A percentile compares a stretch with the other conserved stretches of the same genome.
phyloP scores from a whole-genome alignment of 805 yeast genomes.

The Saccharomycopsis fodiens region DNA sequence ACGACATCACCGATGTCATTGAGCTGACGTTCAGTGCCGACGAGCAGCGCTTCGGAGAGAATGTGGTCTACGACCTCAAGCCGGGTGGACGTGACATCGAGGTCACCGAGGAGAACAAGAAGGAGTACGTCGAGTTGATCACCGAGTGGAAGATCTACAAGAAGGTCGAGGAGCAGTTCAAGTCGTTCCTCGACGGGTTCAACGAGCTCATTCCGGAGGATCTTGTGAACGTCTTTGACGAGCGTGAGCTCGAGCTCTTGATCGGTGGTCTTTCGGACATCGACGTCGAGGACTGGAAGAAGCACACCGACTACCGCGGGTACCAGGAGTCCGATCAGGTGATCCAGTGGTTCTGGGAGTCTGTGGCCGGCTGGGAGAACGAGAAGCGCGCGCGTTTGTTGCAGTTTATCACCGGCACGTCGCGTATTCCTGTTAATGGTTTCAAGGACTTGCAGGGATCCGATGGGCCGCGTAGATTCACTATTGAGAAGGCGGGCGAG shows the following conservation, averaged over 20 bases:
- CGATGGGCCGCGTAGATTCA: conserved; percentile 98
- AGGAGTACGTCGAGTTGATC: conserved; percentile 88
- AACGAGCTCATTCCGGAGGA: conserved; percentile 97
- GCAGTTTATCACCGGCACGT: conserved; percentile 98
- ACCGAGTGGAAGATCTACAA: conserved; percentile 94
- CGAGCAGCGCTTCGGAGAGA: conserved; percentile 94
- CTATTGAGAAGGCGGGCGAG: conserved; percentile 98
- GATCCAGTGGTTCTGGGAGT: conserved; percentile 98
- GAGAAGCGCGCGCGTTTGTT: conserved; percentile 93
- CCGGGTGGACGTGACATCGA: conserved; percentile 82
- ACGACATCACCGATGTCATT: conserved; percentile 83
- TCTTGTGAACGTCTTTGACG: conserved; percentile 92
- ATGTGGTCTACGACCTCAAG: conserved; percentile 82
- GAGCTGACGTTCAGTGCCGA: conserved; percentile 84
- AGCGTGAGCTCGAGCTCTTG: conserved; percentile 90
- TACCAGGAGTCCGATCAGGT: conserved; percentile 95
- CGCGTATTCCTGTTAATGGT: conserved; percentile 98
- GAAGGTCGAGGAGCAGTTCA: conserved; percentile 92
- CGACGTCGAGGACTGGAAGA: conserved; percentile 98
- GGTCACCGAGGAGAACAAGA: conserved; percentile 91
- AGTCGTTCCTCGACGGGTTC: conserved; percentile 95
- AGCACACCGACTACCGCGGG: conserved; percentile 97
- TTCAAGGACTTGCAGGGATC: conserved; percentile 98
- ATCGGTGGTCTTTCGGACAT: conserved; percentile 98
- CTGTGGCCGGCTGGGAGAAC: conserved; percentile 88